Percentiles rank a stretch among this genome's conserved stretches.
phyloP scores from a whole-genome alignment of 768 basidiomycete species.

The Phanerodontia chrysosporium region DNA sequence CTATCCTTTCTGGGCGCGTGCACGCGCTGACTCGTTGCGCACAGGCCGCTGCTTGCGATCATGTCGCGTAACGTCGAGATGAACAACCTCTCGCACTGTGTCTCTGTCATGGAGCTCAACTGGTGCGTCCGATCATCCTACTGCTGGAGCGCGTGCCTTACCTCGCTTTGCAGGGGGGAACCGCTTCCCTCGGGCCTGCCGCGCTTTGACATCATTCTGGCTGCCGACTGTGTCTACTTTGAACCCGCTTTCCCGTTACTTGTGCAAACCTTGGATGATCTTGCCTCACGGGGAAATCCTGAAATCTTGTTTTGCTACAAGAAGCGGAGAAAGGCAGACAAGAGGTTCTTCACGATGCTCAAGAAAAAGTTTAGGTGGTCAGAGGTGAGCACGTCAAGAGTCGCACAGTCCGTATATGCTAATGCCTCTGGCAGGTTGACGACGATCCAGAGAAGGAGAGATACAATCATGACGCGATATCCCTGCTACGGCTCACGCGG shows the following conservation, averaged over 20 bases:
- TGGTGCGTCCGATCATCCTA: constrained; percentile 46
- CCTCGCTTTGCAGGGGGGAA: constrained; percentile 52
- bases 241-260: constrained; percentile 90
- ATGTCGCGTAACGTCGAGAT: constrained; percentile 71
- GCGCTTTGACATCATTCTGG: constrained; percentile 67
- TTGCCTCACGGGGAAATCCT: constrained; percentile 41
- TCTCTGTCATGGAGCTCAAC: constrained; percentile 69
- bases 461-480: constrained; percentile 66
- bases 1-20: constrained; percentile 1
- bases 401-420: neutral
- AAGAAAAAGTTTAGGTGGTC: constrained; percentile 75
- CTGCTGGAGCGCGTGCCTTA: neutral
- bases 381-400: constrained; percentile 38
- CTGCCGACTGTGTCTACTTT: constrained; percentile 94
- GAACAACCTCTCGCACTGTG: constrained; percentile 53
- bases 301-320: constrained; percentile 91
- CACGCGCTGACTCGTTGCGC: constrained; percentile 6
- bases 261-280: constrained; percentile 69
- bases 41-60: constrained; percentile 70
- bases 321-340: constrained; percentile 91
- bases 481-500: constrained; percentile 46
- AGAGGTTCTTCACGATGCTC: constrained; percentile 76
- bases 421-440: constrained; percentile 37
- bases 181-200: constrained; percentile 40
- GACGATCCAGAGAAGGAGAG: constrained; percentile 57